These are phyloP conservation scores for Fusarium piperis DNA, from an alignment of 2,329 filamentous ascomycete genomes.

Conservation along the genomic window DNA sequence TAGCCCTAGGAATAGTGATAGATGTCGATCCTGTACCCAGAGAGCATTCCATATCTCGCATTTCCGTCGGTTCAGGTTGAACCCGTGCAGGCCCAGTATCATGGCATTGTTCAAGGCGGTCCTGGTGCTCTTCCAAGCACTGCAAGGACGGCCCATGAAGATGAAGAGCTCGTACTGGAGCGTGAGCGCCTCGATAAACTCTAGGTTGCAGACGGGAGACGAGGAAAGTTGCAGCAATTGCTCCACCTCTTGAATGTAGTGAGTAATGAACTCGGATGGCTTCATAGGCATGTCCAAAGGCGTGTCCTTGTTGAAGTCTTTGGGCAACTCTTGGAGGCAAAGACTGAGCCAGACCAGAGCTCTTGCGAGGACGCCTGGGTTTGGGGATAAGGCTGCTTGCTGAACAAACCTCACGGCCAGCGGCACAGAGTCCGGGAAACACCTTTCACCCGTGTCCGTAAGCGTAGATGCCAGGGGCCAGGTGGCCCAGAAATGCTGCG, in stretches of 20 bases:
- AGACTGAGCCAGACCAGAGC: slow-evolving; percentile 56
- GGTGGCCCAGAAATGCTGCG: slow-evolving; percentile 34
- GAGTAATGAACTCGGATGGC: slow-evolving; percentile 22
- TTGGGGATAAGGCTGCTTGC: neutral
- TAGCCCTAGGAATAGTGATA: slow-evolving; percentile 20
- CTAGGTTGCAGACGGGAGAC: slow-evolving; percentile 47
- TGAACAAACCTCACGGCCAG: neutral
- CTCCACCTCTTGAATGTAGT: slow-evolving; percentile 1
- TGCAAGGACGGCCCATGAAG: slow-evolving; percentile 64
- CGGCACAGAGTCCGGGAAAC: neutral
- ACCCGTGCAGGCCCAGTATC: slow-evolving; percentile 58
- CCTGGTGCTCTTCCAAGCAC: slow-evolving; percentile 62
- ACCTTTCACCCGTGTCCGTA: neutral
- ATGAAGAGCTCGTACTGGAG: slow-evolving; percentile 62
- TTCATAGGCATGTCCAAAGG: slow-evolving; percentile 45
- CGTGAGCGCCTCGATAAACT: slow-evolving; percentile 62
- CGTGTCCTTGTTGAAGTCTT: slow-evolving; percentile 42
- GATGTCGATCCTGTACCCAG: slow-evolving; percentile 55
- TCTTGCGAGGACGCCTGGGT: slow-evolving; percentile 39
- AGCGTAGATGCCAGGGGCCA: slow-evolving; percentile 9
- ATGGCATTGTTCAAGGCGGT: slow-evolving; percentile 62
- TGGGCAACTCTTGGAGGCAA: slow-evolving; percentile 52
- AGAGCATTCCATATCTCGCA: slow-evolving; percentile 52
- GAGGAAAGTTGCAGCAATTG: neutral
- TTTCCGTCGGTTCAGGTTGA: slow-evolving; percentile 42